Evolutionary conservation across 768 basidiomycete genomes (phyloP).

Genomic region (Holtermanniella nyarrowii): DNA sequence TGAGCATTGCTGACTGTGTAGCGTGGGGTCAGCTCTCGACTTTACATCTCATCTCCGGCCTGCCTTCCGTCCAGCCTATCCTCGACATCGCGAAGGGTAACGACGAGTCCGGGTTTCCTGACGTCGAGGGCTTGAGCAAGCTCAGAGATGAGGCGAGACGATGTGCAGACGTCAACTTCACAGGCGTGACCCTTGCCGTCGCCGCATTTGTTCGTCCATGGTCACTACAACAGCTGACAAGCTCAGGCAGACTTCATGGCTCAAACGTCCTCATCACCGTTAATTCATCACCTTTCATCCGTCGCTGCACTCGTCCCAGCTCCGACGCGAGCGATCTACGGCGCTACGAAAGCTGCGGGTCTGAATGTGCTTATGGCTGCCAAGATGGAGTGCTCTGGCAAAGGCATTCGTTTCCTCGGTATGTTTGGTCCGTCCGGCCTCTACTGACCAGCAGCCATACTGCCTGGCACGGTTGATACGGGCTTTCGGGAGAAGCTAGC

Average conservation of each 20-base stretch:
- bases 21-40: slow-evolving; percentile 80
- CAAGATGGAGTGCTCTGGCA: neutral
- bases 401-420: neutral
- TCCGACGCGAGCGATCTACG: slow-evolving; percentile 75
- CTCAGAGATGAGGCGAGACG: slow-evolving; percentile 46
- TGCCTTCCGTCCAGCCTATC: slow-evolving; percentile 68
- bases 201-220: slow-evolving; percentile 32
- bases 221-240: neutral
- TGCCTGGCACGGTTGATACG: neutral
- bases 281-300: slow-evolving; percentile 68
- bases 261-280: slow-evolving; percentile 55
- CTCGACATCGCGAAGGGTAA: slow-evolving; percentile 54
- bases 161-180: slow-evolving; percentile 33
- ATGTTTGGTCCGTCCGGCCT: neutral
- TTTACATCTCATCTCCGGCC: slow-evolving; percentile 67
- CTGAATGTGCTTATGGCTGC: slow-evolving; percentile 2
- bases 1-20: slow-evolving; percentile 32
- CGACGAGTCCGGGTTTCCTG: neutral
- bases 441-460: too few relatives aligned
- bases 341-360: slow-evolving; percentile 66
- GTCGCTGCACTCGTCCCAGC: slow-evolving; percentile 70
- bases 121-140: slow-evolving; percentile 51
- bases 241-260: slow-evolving; percentile 40
- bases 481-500: neutral
- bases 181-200: slow-evolving; percentile 32